Evolutionary conservation across 495 filamentous ascomycete genomes (phyloP).

Genomic region (Trichoderma erinaceum): DNA sequence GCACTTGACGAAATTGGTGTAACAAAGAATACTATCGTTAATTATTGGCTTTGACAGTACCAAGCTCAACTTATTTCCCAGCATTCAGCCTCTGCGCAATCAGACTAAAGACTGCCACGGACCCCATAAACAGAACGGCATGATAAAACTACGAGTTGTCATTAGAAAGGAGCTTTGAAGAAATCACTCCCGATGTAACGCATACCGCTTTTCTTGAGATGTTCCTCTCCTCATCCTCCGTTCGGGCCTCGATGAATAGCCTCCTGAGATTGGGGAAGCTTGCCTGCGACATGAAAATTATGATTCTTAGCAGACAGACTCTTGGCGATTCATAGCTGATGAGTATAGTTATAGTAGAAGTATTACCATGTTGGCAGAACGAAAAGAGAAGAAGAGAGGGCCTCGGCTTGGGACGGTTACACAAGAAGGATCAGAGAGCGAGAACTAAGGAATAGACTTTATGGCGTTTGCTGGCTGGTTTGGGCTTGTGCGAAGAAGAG

Average conservation of each 20-base stretch:
- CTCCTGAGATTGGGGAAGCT: conserved; percentile 92
- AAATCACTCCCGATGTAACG: conserved; percentile 13
- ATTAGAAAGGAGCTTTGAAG: not conserved
- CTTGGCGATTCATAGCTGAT: not conserved
- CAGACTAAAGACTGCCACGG: conserved; percentile 86
- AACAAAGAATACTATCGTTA: not conserved
- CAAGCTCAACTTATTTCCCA: conserved; percentile 25
- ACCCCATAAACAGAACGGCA: conserved; percentile 89
- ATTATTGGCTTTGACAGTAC: not conserved
- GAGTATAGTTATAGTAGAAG: not conserved
- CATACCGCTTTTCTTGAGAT: conserved; percentile 89
- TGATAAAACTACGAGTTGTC: conserved; percentile 76
- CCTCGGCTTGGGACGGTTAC: not conserved
- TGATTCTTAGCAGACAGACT: not conserved
- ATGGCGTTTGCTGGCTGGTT: not conserved
- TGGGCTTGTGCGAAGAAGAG: not conserved
- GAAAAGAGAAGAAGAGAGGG: not conserved
- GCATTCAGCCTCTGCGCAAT: conserved; percentile 66
- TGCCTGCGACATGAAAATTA: conserved; percentile 42
- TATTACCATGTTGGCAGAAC: conserved; percentile 10
- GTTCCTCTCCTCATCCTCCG: conserved; percentile 88
- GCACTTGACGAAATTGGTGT: not conserved
- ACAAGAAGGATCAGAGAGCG: not conserved
- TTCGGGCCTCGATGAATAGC: conserved; percentile 90
- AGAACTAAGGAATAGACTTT: not conserved